Base-by-base conservation (phyloP, 176 grass and related monocot species). In the Tillandsia fasciculata region DNA sequence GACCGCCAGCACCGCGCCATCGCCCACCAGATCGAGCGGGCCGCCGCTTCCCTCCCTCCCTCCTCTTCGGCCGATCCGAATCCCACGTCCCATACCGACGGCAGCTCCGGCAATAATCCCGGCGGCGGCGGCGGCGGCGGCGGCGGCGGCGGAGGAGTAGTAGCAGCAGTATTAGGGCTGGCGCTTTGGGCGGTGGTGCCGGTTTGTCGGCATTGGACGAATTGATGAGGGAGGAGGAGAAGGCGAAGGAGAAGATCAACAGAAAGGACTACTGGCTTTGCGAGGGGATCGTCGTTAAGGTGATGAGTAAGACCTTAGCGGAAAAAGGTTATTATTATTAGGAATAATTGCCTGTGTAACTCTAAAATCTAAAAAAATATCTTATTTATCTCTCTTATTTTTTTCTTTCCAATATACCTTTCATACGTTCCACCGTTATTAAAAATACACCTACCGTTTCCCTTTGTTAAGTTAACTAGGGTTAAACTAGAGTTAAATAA, bases 251-350 rank as follows among this genome's bases (percentile, higher is more conserved):
- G 79, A 67, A 78, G 61, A 90, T 76, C 78, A 92, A 97, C 49
- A 74, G 93, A 57, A 96, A 96, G 81, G 93, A 96, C 70, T 90
- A 96, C 42, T 96, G 89, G 93, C 71, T 96, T 11, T 90, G 83
- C 56, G 86, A 85, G 11, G 86, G 81, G 23, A 92, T 97, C 26
- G 76, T 90, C 5, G 89, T 97, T 53, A 92, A 97, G 83, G 86
- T 96, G 61, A 90, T 97, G 89, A 97, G 93, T 76, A 97, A 87
- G 66, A 74, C 82, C 4, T 57, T 97, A 74, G 79, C 79, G 0
- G 74, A 97, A 26, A 92, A 92, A 64, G 93, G 93, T 1, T 97
- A 97, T 74, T 92, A 87, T 67, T 92, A 87, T n/a, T n/a, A n/a
- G n/a, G n/a, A n/a, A n/a, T n/a, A n/a, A n/a, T n/a, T n/a, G n/a